Percentiles rank a stretch among this genome's conserved stretches.
phyloP scores from a whole-genome alignment of 2,329 filamentous ascomycete genomes.

The Thielaviopsis ethacetica region DNA sequence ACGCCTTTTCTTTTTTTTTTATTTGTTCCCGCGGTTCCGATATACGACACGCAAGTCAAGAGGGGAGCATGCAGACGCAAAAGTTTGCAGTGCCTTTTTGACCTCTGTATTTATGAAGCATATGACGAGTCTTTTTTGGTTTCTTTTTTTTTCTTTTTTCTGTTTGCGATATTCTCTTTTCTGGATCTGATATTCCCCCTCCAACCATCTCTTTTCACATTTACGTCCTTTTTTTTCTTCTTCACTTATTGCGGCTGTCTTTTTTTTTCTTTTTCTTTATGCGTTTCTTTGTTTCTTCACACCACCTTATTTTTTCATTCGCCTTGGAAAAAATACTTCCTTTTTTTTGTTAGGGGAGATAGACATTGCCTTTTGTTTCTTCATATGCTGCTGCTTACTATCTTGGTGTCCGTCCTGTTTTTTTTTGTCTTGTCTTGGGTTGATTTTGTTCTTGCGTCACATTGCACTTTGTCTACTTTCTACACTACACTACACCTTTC shows the following conservation, averaged over 20 bases:
- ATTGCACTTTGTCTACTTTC: constrained; percentile 8
- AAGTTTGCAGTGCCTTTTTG: neutral
- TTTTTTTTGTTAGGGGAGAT: neutral
- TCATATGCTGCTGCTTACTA: neutral
- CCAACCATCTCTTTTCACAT: neutral
- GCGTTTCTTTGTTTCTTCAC: neutral
- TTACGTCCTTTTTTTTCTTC: neutral
- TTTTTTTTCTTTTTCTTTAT: neutral
- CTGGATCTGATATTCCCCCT: neutral
- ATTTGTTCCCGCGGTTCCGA: neutral
- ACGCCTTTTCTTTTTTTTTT: neutral
- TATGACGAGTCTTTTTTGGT: constrained; percentile 7
- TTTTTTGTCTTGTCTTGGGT: neutral
- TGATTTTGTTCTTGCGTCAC: no score
- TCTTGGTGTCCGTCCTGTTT: neutral
- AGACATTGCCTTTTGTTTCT: neutral
- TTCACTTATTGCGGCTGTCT: neutral
- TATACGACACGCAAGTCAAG: neutral
- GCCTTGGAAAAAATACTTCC: neutral
- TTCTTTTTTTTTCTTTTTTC: constrained; percentile 7
- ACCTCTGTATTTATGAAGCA: constrained; percentile 1
- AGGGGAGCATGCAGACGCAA: neutral
- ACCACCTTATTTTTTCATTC: neutral
- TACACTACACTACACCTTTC: neutral
- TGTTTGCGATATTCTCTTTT: neutral